phyloP scores from a whole-genome alignment of 176 grass and related monocot species.

The Coix lacrymajobi region DNA sequence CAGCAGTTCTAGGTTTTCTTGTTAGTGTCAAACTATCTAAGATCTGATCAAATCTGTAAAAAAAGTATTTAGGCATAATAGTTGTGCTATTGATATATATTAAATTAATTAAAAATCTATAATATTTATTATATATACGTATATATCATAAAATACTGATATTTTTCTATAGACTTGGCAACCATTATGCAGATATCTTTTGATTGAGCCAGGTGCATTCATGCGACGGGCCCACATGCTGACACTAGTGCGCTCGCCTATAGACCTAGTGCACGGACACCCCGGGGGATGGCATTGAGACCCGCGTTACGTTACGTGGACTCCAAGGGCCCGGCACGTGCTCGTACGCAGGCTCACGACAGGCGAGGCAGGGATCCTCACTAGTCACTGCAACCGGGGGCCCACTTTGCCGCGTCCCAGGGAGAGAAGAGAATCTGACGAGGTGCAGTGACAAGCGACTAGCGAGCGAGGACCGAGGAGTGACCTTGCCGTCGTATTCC shows the following conservation, averaged over 20 bases:
- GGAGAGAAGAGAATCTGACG: neutral
- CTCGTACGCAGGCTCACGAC: neutral
- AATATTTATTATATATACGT: too few species aligned
- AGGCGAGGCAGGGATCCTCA: neutral
- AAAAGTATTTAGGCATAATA: neutral
- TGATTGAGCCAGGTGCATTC: too few species aligned
- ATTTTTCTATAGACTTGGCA: too few species aligned
- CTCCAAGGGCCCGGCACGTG: conserved; percentile 30
- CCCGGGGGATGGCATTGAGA: neutral
- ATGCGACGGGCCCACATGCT: neutral
- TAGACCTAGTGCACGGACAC: neutral
- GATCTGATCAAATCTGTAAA: neutral
- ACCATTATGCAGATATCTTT: too few species aligned
- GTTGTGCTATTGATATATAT: too few species aligned
- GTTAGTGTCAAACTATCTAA: neutral
- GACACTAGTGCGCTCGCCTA: neutral
- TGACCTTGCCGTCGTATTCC: conserved; percentile 97
- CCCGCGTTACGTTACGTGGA: conserved; percentile 27
- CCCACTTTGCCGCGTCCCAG: conserved; percentile 15
- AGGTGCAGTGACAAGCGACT: neutral
- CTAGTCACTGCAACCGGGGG: conserved; percentile 11
- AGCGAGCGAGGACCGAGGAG: neutral
- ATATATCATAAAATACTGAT: too few species aligned
- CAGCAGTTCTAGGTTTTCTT: neutral
- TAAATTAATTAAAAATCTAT: too few species aligned